Evolutionary conservation across 345 rosid genomes (phyloP).

Genomic region (Linum usitatissimum): DNA sequence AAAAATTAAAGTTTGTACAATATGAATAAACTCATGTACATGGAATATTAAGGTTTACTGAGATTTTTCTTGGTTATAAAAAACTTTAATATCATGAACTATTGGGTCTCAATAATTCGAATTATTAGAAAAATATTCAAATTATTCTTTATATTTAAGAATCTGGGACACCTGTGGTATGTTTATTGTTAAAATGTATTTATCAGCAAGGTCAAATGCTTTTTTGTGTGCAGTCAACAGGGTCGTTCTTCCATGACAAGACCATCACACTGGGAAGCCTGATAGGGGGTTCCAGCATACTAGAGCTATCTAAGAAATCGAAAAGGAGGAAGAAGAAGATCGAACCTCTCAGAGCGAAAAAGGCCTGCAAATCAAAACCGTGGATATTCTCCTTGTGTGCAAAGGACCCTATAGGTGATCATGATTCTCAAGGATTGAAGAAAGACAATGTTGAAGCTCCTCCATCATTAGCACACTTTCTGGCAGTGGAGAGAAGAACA

Average conservation of each 20-base stretch:
- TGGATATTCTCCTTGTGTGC: conserved; percentile 49
- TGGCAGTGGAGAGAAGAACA: conserved; percentile 42
- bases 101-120: too few relatives aligned
- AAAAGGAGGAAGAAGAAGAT: conserved; percentile 29
- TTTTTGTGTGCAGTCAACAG: conserved; percentile 40
- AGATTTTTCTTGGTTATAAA: too few relatives aligned
- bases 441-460: conserved; percentile 12
- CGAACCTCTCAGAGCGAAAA: conserved; percentile 18
- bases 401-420: conserved; percentile 29
- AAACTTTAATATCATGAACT: too few relatives aligned
- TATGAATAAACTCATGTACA: too few relatives aligned
- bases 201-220: background rate
- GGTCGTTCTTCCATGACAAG: conserved; percentile 60
- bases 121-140: too few relatives aligned
- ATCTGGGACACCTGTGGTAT: background rate
- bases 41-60: too few relatives aligned
- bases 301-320: conserved; percentile 46
- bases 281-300: conserved; percentile 41
- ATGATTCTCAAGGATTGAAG: background rate
- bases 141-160: too few relatives aligned
- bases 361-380: conserved; percentile 19
- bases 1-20: too few relatives aligned
- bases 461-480: conserved; percentile 40
- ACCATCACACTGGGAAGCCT: conserved; percentile 59
- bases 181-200: background rate